Evolutionary conservation across 164 flowering plant genomes (phyloP).

Genomic region (Nymphaea thermarum): DNA sequence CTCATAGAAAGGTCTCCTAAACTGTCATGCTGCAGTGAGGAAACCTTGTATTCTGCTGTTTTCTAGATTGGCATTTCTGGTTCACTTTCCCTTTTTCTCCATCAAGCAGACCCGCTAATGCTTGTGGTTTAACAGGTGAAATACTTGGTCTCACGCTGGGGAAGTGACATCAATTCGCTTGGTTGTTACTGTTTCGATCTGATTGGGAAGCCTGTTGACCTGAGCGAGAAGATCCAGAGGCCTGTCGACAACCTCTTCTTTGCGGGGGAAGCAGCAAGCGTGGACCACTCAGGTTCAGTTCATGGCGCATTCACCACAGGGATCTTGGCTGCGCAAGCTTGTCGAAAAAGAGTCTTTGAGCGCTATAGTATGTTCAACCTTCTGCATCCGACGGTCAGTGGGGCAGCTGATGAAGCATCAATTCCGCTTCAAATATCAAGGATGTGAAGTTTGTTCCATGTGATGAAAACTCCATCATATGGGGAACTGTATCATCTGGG

Average conservation of each 20-base stretch:
- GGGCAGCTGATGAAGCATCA: constrained; percentile 27
- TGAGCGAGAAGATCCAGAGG: constrained; percentile 60
- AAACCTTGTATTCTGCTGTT: too few relatives aligned
- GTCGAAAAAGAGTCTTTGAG: constrained; percentile 31
- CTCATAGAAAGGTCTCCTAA: too few relatives aligned
- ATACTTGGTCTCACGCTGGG: constrained; percentile 86
- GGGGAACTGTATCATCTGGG: too few relatives aligned
- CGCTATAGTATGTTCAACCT: constrained; percentile 32
- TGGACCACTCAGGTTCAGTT: constrained; percentile 80
- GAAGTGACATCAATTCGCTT: constrained; percentile 65
- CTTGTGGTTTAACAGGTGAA: constrained; percentile 35
- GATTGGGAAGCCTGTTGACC: constrained; percentile 63
- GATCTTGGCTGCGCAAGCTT: constrained; percentile 55
- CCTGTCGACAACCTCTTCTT: constrained; percentile 70
- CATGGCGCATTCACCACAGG: constrained; percentile 86
- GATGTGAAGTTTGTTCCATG: constrained; percentile 25
- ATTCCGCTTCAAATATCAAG: constrained; percentile 78
- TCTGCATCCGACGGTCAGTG: constrained; percentile 23
- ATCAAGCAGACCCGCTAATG: neutral
- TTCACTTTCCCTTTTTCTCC: neutral
- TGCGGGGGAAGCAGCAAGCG: constrained; percentile 85
- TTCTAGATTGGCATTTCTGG: neutral
- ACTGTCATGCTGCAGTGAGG: too few relatives aligned
- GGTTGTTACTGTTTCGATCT: constrained; percentile 78
- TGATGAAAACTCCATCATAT: too few relatives aligned